These are phyloP conservation scores for Phytopythium mirpurense DNA, from an alignment of 352 stramenopile genomes.

Conservation along the genomic window DNA sequence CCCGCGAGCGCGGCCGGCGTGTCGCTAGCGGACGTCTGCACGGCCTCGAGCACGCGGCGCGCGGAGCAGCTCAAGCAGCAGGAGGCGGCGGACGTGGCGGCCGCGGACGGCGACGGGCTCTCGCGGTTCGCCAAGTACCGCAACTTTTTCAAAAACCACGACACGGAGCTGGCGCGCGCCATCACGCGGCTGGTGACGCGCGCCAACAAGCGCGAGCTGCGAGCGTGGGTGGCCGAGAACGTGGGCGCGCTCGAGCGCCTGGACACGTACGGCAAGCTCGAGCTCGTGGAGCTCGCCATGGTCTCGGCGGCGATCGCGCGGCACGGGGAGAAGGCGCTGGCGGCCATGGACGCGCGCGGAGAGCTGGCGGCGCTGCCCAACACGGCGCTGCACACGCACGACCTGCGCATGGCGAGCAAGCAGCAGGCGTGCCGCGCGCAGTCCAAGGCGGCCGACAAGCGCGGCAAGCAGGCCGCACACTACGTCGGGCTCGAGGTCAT, in stretches of 20 bases:
- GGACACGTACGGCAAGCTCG: conserved; percentile 23
- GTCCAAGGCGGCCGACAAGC: conserved; percentile 29
- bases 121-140: conserved; percentile 36
- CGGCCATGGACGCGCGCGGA: conserved; percentile 23
- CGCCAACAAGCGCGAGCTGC: conserved; percentile 28
- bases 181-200: conserved; percentile 22
- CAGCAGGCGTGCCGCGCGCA: conserved; percentile 34
- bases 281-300: conserved; percentile 39
- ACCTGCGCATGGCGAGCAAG: conserved; percentile 26
- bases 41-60: conserved; percentile 19
- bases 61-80: conserved; percentile 18
- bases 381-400: conserved; percentile 29
- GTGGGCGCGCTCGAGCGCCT: conserved; percentile 19
- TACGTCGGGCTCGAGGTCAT: conserved; percentile 46
- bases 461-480: conserved; percentile 32
- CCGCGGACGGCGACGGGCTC: conserved; percentile 1
- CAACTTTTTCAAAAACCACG: conserved; percentile 49
- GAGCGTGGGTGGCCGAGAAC: conserved; percentile 22
- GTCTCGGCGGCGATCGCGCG: conserved; percentile 28
- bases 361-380: conserved; percentile 31
- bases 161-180: conserved; percentile 33
- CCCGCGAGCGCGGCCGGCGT: neutral
- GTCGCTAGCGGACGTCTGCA: conserved; percentile 24
- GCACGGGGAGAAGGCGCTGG: conserved; percentile 20
- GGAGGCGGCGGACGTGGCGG: conserved; percentile 11